Base-by-base conservation (phyloP, 352 stramenopile genomes). In the Sclerospora graminicola region DNA sequence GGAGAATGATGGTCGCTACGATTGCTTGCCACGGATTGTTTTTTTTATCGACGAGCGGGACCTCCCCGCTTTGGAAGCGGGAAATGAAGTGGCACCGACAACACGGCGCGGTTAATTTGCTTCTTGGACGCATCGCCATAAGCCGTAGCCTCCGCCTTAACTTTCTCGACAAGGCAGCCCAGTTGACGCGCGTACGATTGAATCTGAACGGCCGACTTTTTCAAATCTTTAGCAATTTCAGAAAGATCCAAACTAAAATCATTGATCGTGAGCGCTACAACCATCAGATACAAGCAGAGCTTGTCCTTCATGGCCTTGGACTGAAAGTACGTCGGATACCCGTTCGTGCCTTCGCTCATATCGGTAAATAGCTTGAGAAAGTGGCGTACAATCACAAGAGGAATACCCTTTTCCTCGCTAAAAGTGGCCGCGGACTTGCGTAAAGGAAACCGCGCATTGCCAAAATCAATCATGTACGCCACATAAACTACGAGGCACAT, bases 231-330 rank as follows among this genome's bases (percentile, higher is more conserved):
- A 10, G 57, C 62, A 42, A 89, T 43, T 30, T 86, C 76, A 8
- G 76, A 75, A 32, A 91, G 60, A 43, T 88, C 74, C 55, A 91
- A 54, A 19, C 57, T 86, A 56, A 86, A 91, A 33, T 50, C 56
- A 54, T 83, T 85, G 15, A 87, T 44, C 13, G 73, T 89, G 20
- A 91, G 59, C 33, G 75, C 79, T 15, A 88, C 60, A 31, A 84
- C 70, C 16, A 91, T 54, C 53, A 91, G 57, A 56, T 86, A 74
- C 14, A 91, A 41, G 26, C 82, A 63, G 34, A 89, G 58, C 63
- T 91, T 86, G 56, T 91, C 79, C 53, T 89, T 89, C 48, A 76
- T 69, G 8, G 63, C 45, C 60, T 91, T 91, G 30, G 79, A 67
- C 54, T 86, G 71, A 23, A 82, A 44, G 59, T 87, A 88, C 57